A percentile compares a stretch with the other conserved stretches of the same genome.
Conservation (phyloP, 1,284 basidiomycete genomes). For the Sanguinoderma infundibulare region DNA sequence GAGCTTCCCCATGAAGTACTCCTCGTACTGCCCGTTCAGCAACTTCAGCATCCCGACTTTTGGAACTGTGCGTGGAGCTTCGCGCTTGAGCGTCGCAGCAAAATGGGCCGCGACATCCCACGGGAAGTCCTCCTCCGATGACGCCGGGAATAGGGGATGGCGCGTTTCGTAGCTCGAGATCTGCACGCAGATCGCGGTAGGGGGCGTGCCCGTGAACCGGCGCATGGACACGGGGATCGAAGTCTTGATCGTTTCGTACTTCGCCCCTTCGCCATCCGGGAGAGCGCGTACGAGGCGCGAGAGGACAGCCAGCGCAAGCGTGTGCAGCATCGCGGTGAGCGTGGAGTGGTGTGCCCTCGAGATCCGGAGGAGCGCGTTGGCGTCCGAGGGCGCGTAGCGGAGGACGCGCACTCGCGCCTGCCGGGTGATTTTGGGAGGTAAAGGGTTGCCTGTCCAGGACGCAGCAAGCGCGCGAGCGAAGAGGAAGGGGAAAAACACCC, state of each 20-base stretch:
- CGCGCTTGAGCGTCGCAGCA: constrained; percentile 9
- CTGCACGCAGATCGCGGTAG: constrained; percentile 39
- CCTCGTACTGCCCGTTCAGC: constrained; percentile 36
- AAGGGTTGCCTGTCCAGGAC: constrained; percentile 42
- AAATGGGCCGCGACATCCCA: constrained; percentile 30
- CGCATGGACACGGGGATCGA: constrained; percentile 43
- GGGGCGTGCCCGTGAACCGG: constrained; percentile 32
- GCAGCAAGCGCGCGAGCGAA: constrained; percentile 25
- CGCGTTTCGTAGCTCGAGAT: constrained; percentile 33
- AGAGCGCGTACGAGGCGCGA: constrained; percentile 35
- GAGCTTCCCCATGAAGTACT: constrained; percentile 34
- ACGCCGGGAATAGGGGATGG: constrained; percentile 24
- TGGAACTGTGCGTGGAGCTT: constrained; percentile 26
- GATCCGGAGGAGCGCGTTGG: constrained; percentile 29
- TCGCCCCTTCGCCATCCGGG: constrained; percentile 11
- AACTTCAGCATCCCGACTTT: constrained; percentile 40
- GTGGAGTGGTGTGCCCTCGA: constrained; percentile 41
- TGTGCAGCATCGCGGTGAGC: constrained; percentile 38
- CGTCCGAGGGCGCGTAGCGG: constrained; percentile 30
- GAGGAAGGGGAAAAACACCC: constrained; percentile 34
- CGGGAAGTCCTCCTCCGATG: constrained; percentile 24
- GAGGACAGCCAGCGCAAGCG: constrained; percentile 34
- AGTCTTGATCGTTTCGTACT: constrained; percentile 33
- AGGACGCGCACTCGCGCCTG: constrained; percentile 30
- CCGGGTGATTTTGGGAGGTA: constrained; percentile 23